A percentile compares a stretch with the other conserved stretches of the same genome.
Conservation (phyloP, 2,329 filamentous ascomycete genomes). For the Mycosphaerelloides madeirae region DNA sequence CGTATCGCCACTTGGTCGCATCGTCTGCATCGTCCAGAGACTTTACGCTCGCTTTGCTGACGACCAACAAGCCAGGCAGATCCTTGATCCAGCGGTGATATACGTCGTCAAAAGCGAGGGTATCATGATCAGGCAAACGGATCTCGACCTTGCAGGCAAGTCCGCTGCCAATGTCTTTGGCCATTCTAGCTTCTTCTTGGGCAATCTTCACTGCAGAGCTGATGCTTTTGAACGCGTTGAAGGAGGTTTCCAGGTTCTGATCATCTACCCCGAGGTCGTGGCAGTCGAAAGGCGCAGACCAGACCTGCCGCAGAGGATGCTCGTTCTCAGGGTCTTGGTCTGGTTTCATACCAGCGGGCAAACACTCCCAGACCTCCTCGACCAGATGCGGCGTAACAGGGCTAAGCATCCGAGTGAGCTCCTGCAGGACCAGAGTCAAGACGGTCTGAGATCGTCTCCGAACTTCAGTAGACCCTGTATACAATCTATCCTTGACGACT, state of each 20-base stretch:
- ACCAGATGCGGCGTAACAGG: conserved; percentile 79
- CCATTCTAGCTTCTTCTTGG: conserved; percentile 66
- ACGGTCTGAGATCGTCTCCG: conserved; percentile 54
- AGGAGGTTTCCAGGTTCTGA: conserved; percentile 44
- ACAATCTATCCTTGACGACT: conserved; percentile 83
- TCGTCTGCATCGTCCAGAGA: conserved; percentile 9
- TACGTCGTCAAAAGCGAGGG: conserved; percentile 4
- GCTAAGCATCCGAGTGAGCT: conserved; percentile 71
- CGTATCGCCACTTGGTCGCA: conserved; percentile 38
- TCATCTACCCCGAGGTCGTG: conserved; percentile 1
- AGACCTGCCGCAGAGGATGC: conserved; percentile 26
- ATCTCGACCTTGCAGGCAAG: conserved; percentile 70
- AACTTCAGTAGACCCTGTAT: conserved; percentile 70
- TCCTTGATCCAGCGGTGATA: conserved; percentile 24
- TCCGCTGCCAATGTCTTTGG: conserved; percentile 72
- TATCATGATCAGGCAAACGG: conserved; percentile 16
- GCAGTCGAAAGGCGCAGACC: conserved; percentile 20
- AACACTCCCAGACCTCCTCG: conserved; percentile 80
- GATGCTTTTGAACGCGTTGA: conserved; percentile 45
- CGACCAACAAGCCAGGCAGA: conserved; percentile 40
- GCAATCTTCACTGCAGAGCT: conserved; percentile 66
- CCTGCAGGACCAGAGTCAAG: conserved; percentile 59
- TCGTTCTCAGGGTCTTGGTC: conserved; percentile 1
- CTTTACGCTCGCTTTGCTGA: conserved; percentile 34
- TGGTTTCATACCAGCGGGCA: conserved; percentile 46